Base-by-base conservation (phyloP, 352 stramenopile genomes). In the Blastocystis sp. region DNA sequence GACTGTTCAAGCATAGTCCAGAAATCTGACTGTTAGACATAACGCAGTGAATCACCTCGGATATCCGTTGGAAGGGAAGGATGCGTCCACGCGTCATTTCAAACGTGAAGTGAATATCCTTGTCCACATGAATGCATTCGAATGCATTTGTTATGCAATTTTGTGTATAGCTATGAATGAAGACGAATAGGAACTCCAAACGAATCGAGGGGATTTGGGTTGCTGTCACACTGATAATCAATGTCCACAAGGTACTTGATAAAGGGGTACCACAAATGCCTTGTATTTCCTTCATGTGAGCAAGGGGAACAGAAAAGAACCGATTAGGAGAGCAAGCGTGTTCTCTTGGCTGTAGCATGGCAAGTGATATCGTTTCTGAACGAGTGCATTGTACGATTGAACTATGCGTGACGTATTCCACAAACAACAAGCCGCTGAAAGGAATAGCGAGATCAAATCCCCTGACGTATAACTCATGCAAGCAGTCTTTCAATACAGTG, bases 371-470 rank as follows among this genome's bases (percentile, higher is more conserved):
- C 41, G 37, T 13, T 35, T 33, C 41, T 81, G 37, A 66, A 81
- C 71, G 13, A 24, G 10, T 31, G 12, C 24, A 39, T 81, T 81
- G 39, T 81, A 81, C 16, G 26, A 9, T 39, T 81, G 71, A 35
- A 81, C 71, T 81, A 66, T 16, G 13, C 12, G 12, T 67, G 3
- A 81, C 21, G 45, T 35, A 66, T 9, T 16, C 21, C 9, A 3
- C 4, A 9, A 6, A 26, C 19, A 45, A 9, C 1, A 31, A 50
- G 66, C 71, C 71, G 41, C 71, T 63, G 41, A 81, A 81, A 3
- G 71, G 71, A 50, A 29, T 29, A 33, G 51, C 39, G n/a, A 81
- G 29, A 81, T 81, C 71, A 81, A 81, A 81, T 66, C 71, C 71
- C 19, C 10, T 2, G 31, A 13, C 10, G 29, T 37, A 26, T 12